These are phyloP conservation scores for Nitzschia putrida DNA, from an alignment of 108 stramenopile species.

Conservation along the genomic window DNA sequence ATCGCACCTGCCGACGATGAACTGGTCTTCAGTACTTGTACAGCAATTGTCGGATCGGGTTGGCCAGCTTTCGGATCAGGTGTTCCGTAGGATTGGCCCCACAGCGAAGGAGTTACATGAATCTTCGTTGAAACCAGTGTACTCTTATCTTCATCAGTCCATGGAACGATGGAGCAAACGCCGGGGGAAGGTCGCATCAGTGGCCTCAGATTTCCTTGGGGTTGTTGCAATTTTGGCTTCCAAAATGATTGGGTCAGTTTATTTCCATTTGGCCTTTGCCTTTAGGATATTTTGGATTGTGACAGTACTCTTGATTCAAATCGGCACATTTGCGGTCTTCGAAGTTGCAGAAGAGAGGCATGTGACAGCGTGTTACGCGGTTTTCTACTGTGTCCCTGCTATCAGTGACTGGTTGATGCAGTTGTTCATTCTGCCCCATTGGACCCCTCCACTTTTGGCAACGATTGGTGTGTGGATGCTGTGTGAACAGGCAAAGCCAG, in stretches of 20 bases:
- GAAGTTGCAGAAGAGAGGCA: constrained; percentile 29
- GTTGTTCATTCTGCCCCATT: constrained; percentile 33
- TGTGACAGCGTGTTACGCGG: constrained; percentile 20
- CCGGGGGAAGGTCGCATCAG: no score
- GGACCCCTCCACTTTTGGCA: constrained; percentile 36
- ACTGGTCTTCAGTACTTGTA: no score
- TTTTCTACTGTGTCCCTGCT: constrained; percentile 35
- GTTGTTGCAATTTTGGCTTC: constrained; percentile 8
- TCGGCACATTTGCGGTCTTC: constrained; percentile 17
- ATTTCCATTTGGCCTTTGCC: not conserved
- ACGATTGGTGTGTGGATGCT: constrained; percentile 22
- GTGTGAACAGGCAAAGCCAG: constrained; percentile 15
- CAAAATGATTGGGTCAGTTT: not conserved
- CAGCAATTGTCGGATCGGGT: no score
- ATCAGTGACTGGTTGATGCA: constrained; percentile 14
- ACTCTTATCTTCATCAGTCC: no score
- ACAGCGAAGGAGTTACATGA: no score
- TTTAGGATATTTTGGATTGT: constrained; percentile 1
- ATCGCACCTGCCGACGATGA: no score
- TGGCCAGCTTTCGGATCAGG: no score
- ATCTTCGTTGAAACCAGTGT: no score
- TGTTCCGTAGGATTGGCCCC: no score
- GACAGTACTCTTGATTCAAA: constrained; percentile 2
- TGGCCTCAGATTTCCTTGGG: constrained; percentile 2
- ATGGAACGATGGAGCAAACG: no score